Evolutionary conservation across 2,329 filamentous ascomycete genomes (phyloP), one percentile per base, ranked within the genome.

Genomic region (Phyllosticta paracitricarpa): DNA sequence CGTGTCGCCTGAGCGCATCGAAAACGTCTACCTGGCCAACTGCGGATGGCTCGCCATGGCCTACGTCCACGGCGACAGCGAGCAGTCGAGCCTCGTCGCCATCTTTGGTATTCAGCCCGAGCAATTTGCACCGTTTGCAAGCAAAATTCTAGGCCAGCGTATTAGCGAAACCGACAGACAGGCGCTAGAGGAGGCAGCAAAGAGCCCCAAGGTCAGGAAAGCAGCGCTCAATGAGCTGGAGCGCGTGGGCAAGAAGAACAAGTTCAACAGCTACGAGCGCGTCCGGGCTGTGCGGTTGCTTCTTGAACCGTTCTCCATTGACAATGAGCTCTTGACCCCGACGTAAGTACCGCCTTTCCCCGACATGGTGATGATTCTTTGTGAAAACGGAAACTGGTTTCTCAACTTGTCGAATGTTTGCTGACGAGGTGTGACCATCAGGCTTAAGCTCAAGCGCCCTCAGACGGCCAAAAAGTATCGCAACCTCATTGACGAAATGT

Each of bases 1-100:
- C 77, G 91, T 99, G 69, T 96, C 92, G 1, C 94, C 94, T 14
- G 94, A 99, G 78, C 89, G 92, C 62, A 90, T 99, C 71, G 94
- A 99, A 80, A 97, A 96, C 73, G 88, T 96, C 40, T 95, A 92
- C 74, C 81, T 95, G 64, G 90, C 89, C 65, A 91, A 88, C 76
- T 86, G 86, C 64, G 87, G 84, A 65, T 86, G 92, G 67, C 78
- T 97, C 26, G 83, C 86, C 24, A 88, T 88, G 70, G 91, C 87
- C 2, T 97, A 90, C 71, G 89, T 97, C 26, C 93, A 99, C 76
- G 94, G 94, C 51, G 93, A 97, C 72, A 85, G 86, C 64, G 82
- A 87, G 64, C 86, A 97, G 78, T 86, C 89, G 0, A 85, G 82
- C 71, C 81, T 97, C 9, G 91, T 99, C 0, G 91, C 81, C 57